A percentile compares a stretch with the other conserved stretches of the same genome.
Evolutionary conservation across 257 asterid species (phyloP).

Genomic region (Solanum chiquidenum): DNA sequence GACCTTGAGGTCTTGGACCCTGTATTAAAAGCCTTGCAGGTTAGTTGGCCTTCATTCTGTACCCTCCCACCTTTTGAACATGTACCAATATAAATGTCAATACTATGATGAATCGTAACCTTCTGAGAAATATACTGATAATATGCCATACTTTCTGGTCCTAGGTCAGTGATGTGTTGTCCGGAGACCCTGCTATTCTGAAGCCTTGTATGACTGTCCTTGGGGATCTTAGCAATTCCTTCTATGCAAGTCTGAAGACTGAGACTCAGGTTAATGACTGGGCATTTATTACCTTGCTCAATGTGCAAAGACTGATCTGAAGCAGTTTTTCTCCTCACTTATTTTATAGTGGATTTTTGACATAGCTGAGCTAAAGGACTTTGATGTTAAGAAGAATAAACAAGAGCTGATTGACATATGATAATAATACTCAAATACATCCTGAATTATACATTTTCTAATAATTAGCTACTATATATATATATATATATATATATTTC

Average conservation of each 20-base stretch:
- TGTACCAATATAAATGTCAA: neutral
- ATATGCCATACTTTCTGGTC: conserved; percentile 4
- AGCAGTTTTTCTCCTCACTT: neutral
- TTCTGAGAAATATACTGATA: neutral
- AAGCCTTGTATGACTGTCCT: conserved; percentile 69
- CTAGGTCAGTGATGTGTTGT: conserved; percentile 33
- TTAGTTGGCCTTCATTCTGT: conserved; percentile 13
- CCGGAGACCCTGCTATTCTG: conserved; percentile 41
- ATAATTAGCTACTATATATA: neutral
- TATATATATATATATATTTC: neutral
- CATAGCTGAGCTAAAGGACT: neutral
- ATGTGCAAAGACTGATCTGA: neutral
- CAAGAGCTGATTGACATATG: neutral
- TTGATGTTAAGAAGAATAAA: neutral
- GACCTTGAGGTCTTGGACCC: conserved; percentile 22
- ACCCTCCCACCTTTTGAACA: neutral
- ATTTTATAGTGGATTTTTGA: neutral
- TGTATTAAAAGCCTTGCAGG: conserved; percentile 62
- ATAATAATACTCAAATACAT: neutral
- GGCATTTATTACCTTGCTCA: neutral
- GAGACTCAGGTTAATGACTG: conserved; percentile 59
- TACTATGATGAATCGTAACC: neutral
- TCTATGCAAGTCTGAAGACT: conserved; percentile 40
- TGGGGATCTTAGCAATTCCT: conserved; percentile 51
- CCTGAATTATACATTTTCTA: neutral